These are phyloP conservation scores for Thelonectria blattea DNA, from an alignment of 2,329 filamentous ascomycete genomes.

Conservation along the genomic window DNA sequence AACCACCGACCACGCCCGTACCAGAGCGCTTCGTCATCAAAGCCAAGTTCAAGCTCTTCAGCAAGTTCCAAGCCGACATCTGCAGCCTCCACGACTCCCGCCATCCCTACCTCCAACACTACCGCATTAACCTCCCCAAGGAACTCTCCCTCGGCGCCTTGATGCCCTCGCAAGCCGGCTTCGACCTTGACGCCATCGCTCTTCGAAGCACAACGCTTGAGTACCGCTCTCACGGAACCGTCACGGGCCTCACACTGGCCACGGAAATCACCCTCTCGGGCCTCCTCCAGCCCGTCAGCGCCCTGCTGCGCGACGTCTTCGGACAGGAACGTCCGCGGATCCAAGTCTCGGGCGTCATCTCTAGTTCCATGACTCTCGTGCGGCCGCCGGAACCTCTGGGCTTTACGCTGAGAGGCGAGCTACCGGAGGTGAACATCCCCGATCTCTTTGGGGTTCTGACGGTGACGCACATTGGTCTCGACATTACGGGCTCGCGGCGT, in stretches of 20 bases:
- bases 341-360: background rate
- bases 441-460: background rate
- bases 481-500: background rate
- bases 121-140: background rate
- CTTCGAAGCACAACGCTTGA: background rate
- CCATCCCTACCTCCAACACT: background rate
- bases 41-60: background rate
- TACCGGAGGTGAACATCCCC: background rate
- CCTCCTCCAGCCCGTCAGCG: background rate
- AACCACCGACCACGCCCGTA: background rate
- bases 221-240: background rate
- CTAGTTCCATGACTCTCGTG: background rate
- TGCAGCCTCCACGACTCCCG: background rate
- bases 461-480: background rate
- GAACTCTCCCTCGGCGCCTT: background rate
- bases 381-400: background rate
- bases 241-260: background rate
- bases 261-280: background rate
- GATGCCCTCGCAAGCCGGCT: background rate
- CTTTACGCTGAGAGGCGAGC: background rate
- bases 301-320: background rate
- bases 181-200: background rate
- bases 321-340: background rate
- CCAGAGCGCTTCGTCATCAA: background rate
- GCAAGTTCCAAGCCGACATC: background rate